These are phyloP conservation scores for Aspergillus coremiiformis DNA, from an alignment of 495 filamentous ascomycete genomes.

Conservation along the genomic window DNA sequence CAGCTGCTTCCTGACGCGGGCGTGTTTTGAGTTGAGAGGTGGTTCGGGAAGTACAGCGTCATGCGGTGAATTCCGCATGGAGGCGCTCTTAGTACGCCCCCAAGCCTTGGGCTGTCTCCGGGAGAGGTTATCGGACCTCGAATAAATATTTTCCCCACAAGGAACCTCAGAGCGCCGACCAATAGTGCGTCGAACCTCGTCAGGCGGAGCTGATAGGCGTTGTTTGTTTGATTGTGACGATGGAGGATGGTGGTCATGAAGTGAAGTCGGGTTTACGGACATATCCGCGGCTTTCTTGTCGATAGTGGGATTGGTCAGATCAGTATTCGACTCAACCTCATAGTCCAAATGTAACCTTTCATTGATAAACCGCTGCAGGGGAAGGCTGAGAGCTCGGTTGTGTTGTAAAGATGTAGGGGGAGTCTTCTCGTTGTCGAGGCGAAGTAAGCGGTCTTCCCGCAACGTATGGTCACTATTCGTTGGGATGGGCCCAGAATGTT, in stretches of 20 bases:
- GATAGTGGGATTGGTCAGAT: conserved; percentile 3
- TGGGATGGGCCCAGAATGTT: conserved; percentile 11
- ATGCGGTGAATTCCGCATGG: conserved; percentile 11
- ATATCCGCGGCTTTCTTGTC: conserved; percentile 3
- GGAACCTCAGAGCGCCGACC: conserved; percentile 15
- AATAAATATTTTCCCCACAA: conserved; percentile 11
- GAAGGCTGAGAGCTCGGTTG: conserved; percentile 33
- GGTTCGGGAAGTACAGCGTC: conserved; percentile 13
- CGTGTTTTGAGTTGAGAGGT: conserved; percentile 19
- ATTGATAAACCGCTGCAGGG: conserved; percentile 41
- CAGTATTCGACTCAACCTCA: conserved; percentile 10
- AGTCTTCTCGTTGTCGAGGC: conserved; percentile 22
- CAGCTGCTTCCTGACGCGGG: conserved; percentile 25
- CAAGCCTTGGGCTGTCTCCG: conserved; percentile 6
- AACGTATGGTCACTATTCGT: conserved; percentile 24
- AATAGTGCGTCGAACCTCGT: conserved; percentile 9
- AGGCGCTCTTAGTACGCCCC: conserved; percentile 12
- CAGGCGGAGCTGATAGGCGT: conserved; percentile 1
- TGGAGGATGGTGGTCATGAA: neutral
- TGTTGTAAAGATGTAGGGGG: conserved; percentile 20
- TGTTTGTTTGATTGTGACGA: neutral
- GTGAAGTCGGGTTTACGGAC: neutral
- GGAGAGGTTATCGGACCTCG: neutral
- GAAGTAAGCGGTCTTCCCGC: conserved; percentile 29
- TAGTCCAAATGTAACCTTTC: conserved; percentile 32